These are phyloP conservation scores for Byssothecium circinans DNA, from an alignment of 2,329 filamentous ascomycete genomes.

Conservation along the genomic window DNA sequence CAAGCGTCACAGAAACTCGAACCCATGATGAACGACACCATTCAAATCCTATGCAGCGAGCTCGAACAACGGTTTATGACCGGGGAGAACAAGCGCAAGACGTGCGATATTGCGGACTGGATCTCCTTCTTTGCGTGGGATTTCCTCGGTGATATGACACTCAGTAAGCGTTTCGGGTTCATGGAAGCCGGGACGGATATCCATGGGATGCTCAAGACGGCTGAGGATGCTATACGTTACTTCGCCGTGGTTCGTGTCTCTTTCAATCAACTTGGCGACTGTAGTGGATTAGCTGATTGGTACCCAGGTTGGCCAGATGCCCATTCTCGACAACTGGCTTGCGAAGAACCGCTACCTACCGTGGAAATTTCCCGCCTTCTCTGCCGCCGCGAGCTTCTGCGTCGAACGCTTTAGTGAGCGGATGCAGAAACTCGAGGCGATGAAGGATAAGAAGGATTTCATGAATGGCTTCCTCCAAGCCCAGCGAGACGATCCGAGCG, in stretches of 20 bases:
- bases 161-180: conserved; percentile 48
- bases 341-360: conserved; percentile 21
- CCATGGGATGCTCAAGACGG: conserved; percentile 28
- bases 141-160: conserved; percentile 46
- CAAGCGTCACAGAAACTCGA: conserved; percentile 30
- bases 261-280: neutral
- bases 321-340: conserved; percentile 26
- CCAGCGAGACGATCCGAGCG: conserved; percentile 18
- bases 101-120: conserved; percentile 38
- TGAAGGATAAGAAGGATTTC: conserved; percentile 19
- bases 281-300: neutral
- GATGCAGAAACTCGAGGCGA: conserved; percentile 11
- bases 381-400: conserved; percentile 20
- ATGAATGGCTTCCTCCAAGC: conserved; percentile 21
- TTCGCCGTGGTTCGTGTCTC: conserved; percentile 20
- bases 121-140: conserved; percentile 35
- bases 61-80: conserved; percentile 32
- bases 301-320: conserved; percentile 30
- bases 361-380: conserved; percentile 19
- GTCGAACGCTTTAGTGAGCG: conserved; percentile 19
- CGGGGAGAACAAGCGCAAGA: conserved; percentile 25
- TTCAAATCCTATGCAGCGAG: conserved; percentile 22
- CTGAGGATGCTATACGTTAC: conserved; percentile 20
- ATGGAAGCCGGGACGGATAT: conserved; percentile 46
- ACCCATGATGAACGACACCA: conserved; percentile 28